Base-by-base conservation (phyloP, 2,329 filamentous ascomycete species). In the Sclerotinia nivalis region DNA sequence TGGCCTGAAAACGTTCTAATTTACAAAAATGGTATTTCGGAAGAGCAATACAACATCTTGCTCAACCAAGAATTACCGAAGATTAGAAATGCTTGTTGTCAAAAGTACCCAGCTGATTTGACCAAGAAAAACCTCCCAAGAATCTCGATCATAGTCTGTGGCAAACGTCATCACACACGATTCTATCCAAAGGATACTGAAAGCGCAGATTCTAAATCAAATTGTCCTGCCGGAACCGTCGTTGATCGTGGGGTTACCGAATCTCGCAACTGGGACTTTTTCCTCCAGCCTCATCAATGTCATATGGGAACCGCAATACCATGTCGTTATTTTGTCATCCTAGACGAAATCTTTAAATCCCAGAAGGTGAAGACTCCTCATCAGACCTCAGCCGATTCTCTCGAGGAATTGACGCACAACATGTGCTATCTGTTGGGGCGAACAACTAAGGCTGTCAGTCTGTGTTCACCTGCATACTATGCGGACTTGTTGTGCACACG, bases 391-490 rank as follows among this genome's bases (percentile, higher is more conserved):
- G 90, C 91, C 0, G 88, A 94, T 75, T 83, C 87, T 69, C 83
- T 96, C 0, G 89, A 96, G 77, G 85, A 85, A 73, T 82, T 92
- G 69, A 96, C 92, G 0, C 91, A 93, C 77, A 88, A 91, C 66
- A 83, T 97, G 77, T 96, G 92, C 80, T 95, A 97, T 78, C 82
- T 93, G 0, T 97, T 91, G 76, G 92, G 92, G 13, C 88, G 94
- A 4, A 93, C 93, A 0, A 96, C 93, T n/a, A 94, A 93, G 79
- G 90, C 93, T 0, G 93, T 97, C 61, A 93, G 91, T 76, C 88
- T 97, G 74, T 96, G 91, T 75, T 92, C 94, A 0, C 92, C 93
- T 0, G 93, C 93, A 0, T 97, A 97, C 82, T 97, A 97, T 76
- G 93, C 94, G 0, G 93, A 97, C 78, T 83, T 97, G 40, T 87